These are phyloP conservation scores for Chamaecyparis obtusa DNA, from an alignment of 75 land plant species.

Conservation along the genomic window DNA sequence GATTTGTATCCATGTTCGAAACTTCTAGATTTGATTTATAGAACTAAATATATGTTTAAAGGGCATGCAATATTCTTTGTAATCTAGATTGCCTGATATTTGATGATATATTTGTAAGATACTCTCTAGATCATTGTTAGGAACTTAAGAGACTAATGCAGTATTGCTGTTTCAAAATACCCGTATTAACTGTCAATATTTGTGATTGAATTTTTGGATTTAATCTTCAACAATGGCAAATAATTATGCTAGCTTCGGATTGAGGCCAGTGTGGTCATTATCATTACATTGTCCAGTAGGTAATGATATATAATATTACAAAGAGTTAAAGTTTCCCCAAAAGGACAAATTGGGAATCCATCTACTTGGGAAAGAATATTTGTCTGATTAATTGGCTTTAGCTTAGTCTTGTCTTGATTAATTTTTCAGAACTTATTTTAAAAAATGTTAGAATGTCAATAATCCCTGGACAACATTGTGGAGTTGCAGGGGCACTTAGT, in stretches of 20 bases:
- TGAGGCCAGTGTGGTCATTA: neutral
- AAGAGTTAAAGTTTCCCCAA: too few relatives aligned
- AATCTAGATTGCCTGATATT: neutral
- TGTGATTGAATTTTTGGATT: neutral
- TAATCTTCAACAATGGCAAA: neutral
- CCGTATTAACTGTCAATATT: too few relatives aligned
- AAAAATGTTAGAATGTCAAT: too few relatives aligned
- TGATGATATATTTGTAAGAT: neutral
- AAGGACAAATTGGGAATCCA: too few relatives aligned
- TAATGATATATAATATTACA: neutral
- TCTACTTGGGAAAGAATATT: too few relatives aligned
- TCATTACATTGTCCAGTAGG: neutral
- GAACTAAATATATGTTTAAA: neutral
- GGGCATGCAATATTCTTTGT: neutral
- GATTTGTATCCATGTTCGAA: neutral
- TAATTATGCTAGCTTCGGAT: neutral
- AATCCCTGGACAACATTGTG: too few relatives aligned
- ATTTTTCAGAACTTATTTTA: too few relatives aligned
- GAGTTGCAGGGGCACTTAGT: too few relatives aligned
- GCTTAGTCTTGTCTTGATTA: too few relatives aligned
- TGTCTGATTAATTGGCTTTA: too few relatives aligned
- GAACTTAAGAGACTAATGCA: neutral
- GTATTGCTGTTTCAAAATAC: neutral
- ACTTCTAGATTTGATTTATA: neutral
- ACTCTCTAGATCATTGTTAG: too few relatives aligned